phyloP scores from a whole-genome alignment of 176 grass and related monocot genomes.

The Chloris gayana region DNA sequence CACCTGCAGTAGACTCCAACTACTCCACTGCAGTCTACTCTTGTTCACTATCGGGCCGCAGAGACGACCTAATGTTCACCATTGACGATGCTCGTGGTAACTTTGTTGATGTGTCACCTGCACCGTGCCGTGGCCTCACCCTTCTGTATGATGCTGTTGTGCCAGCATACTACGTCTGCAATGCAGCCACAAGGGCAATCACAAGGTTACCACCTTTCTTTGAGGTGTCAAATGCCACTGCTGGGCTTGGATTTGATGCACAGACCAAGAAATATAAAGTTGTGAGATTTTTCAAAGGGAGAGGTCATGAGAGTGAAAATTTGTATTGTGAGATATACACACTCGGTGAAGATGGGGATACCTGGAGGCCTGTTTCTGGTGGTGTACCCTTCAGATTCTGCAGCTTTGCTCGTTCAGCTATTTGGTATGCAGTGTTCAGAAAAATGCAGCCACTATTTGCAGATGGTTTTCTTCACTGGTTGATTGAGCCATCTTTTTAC shows the following conservation, averaged over 20 bases:
- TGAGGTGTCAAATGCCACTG: neutral
- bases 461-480: conserved; percentile 27
- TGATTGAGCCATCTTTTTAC: neutral
- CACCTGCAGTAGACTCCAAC: neutral
- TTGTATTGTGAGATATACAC: conserved; percentile 15
- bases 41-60: neutral
- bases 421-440: neutral
- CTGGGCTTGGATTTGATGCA: conserved; percentile 31
- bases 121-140: conserved; percentile 23
- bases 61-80: neutral
- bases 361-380: conserved; percentile 15
- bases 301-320: neutral
- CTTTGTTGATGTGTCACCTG: neutral
- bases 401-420: neutral
- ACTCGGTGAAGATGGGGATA: neutral
- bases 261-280: conserved; percentile 5
- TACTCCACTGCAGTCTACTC: neutral
- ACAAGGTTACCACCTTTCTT: neutral
- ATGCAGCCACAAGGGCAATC: conserved; percentile 27
- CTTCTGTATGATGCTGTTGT: conserved; percentile 7
- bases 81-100: neutral
- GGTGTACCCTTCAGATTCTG: conserved; percentile 28
- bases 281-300: conserved; percentile 16
- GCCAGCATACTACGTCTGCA: conserved; percentile 26
- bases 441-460: conserved; percentile 7